Evolutionary conservation across 2,329 filamentous ascomycete species (phyloP).

Genomic region (Aspergillus pseudoterreus): DNA sequence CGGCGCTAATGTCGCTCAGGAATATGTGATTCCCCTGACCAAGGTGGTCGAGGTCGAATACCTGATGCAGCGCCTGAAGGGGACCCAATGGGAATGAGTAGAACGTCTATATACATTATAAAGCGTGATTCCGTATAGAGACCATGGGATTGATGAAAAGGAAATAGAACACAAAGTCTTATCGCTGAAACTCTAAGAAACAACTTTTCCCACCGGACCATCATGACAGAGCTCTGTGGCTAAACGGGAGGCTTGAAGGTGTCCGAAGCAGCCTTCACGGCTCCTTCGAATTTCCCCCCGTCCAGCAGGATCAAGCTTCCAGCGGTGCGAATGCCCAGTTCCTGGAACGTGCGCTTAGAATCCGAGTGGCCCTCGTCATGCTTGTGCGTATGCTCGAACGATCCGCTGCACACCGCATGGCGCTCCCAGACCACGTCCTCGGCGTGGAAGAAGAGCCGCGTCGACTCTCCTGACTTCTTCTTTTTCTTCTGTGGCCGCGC

Average conservation of each 20-base stretch:
- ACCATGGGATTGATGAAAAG: neutral
- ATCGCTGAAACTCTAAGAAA: neutral
- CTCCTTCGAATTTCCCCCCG: slow-evolving; percentile 67
- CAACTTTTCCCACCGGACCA: slow-evolving; percentile 5
- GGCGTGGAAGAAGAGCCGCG: slow-evolving; percentile 87
- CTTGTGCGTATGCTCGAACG: slow-evolving; percentile 75
- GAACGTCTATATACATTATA: neutral
- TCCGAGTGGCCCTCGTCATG: slow-evolving; percentile 76
- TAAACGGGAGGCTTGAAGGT: slow-evolving; percentile 60
- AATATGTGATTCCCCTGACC: slow-evolving; percentile 92
- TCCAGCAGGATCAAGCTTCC: slow-evolving; percentile 88
- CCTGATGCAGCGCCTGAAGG: slow-evolving; percentile 81
- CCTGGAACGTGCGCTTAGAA: slow-evolving; percentile 91
- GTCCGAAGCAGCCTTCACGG: slow-evolving; percentile 70
- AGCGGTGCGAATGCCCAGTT: slow-evolving; percentile 79
- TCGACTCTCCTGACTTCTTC: slow-evolving; percentile 50
- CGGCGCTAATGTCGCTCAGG: slow-evolving; percentile 27
- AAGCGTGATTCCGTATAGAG: neutral
- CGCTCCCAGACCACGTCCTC: slow-evolving; percentile 88
- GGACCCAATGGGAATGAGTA: slow-evolving; percentile 46
- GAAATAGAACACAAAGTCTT: neutral
- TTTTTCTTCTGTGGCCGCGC: slow-evolving; percentile 64
- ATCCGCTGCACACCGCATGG: slow-evolving; percentile 66
- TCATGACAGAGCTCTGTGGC: neutral
- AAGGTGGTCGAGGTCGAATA: slow-evolving; percentile 98